Base-by-base conservation (phyloP, 345 rosid genomes). In the Salix viminalis region DNA sequence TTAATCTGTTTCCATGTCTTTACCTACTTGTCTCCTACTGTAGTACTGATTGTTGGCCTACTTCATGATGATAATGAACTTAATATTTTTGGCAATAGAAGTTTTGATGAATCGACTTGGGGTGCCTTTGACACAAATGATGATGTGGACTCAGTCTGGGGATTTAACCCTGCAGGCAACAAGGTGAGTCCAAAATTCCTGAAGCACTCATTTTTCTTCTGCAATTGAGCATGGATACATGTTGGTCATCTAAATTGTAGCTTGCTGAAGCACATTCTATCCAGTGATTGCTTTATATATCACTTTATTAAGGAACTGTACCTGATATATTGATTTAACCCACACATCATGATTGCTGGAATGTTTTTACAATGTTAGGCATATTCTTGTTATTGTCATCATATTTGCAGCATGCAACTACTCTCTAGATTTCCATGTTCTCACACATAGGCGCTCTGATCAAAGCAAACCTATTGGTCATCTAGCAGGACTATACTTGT, bases 121-220 rank as follows among this genome's bases (percentile, higher is more conserved):
- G 97, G 98, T 76, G 95, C 94, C 56, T 93, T 96, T 74, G 99
- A 91, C 86, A 84, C 90, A 79, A 86, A 87, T 69, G 98, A 96
- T 85, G 99, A 96, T 83, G 84, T 85, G 42, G 99, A 93, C 84
- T 91, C 96, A 8, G 90, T 93, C 36, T 96, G 99, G 99, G 98
- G 98, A 23, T 90, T 96, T 79, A 87, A 87, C 80, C 86, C 85
- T 81, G 66, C 83, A 71, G 82, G 88, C 75, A 78, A 86, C 83
- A 91, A 91, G 99, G 99, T 92, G 64, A 87, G 87, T 56, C 70
- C 42, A 36, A 61, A 73, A 76, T 62, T 77, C 74, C 42, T 74
- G 71, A 50, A 32, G 48, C 58, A 19, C 52, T 10, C 54, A 36
- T 58, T 41, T 48, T 67, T 28, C 23, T 67, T 39, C 52, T 41